These are phyloP conservation scores for Alternaria triticina DNA, from an alignment of 2,329 filamentous ascomycete species.

Conservation along the genomic window DNA sequence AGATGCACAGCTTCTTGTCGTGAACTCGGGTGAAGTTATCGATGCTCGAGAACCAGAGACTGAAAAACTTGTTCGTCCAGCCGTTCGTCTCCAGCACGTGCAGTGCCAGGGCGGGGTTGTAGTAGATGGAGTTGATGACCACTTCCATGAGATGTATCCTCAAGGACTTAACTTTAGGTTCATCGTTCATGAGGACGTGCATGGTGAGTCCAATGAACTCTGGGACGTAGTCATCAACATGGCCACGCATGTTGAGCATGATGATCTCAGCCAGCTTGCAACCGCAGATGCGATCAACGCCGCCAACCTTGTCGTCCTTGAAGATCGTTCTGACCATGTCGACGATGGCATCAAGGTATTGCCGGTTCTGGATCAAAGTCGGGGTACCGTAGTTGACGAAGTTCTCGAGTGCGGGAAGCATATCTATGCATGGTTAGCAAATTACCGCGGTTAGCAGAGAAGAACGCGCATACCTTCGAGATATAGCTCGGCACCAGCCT, in stretches of 20 bases:
- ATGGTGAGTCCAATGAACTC: constrained; percentile 91
- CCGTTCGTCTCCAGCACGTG: constrained; percentile 87
- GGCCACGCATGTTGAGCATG: constrained; percentile 91
- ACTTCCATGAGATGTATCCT: constrained; percentile 98
- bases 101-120: constrained; percentile 86
- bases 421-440: constrained; percentile 62
- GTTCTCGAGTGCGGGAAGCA: constrained; percentile 97
- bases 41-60: constrained; percentile 96
- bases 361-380: constrained; percentile 79
- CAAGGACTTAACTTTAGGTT: constrained; percentile 89
- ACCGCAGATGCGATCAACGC: constrained; percentile 93
- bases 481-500: constrained; percentile 94
- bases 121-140: constrained; percentile 97
- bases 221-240: constrained; percentile 85
- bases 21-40: constrained; percentile 91
- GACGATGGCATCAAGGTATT: constrained; percentile 86
- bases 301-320: constrained; percentile 86
- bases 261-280: constrained; percentile 97
- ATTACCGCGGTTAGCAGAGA: not conserved
- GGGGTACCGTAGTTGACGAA: constrained; percentile 91
- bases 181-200: constrained; percentile 75
- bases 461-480: constrained; percentile 66
- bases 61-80: constrained; percentile 99
- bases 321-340: constrained; percentile 98
- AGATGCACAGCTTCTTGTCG: constrained; percentile 98